Base-by-base conservation (phyloP, 2,329 filamentous ascomycete species). In the Neofusicoccum ribis region DNA sequence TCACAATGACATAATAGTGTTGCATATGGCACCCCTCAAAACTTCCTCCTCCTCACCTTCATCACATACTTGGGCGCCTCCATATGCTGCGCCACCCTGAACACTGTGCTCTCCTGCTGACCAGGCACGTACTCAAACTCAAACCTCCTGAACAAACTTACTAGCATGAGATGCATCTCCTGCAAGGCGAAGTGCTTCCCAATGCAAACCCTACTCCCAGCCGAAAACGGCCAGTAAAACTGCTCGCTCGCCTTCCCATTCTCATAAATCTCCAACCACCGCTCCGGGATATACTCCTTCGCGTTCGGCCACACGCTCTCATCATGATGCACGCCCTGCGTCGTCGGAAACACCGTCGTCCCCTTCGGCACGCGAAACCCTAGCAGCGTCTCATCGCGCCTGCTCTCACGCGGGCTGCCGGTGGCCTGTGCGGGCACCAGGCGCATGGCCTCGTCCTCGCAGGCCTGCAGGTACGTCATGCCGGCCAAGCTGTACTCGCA, bases 391-490 rank as follows among this genome's bases (percentile, higher is more conserved):
- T 78, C 67, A 9, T 77, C 77, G n/a, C 76, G 76, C 6, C 69
- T 37, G 11, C 77, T 72, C 56, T 76, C 70, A n/a, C 77, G 73
- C n/a, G 77, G 77, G 2, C 79, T 71, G 14, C 72, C 73, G 39
- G 76, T 76, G 0, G 75, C 74, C 9, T 79, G 77, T 0, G 77
- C 75, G 4, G 77, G 77, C 1, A 74, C 75, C 72, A 79, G 73
- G 11, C 77, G 73, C 75, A 79, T 76, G 0, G 76, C 74, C 68
- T 79, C 77, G 64, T 79, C 77, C 61, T 78, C 76, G 60, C 77
- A 79, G 14, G 77, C 77, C 15, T 74, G 72, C 23, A 79, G 67
- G 65, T 73, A 79, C 75, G 70, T 11, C 77, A 76, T 9, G n/a
- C 51, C 51, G 72, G 72, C 3, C 74, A 72, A 36, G 78, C 78